Conservation (phyloP, 352 stramenopile species). For the Globisporangium abappressorium region DNA sequence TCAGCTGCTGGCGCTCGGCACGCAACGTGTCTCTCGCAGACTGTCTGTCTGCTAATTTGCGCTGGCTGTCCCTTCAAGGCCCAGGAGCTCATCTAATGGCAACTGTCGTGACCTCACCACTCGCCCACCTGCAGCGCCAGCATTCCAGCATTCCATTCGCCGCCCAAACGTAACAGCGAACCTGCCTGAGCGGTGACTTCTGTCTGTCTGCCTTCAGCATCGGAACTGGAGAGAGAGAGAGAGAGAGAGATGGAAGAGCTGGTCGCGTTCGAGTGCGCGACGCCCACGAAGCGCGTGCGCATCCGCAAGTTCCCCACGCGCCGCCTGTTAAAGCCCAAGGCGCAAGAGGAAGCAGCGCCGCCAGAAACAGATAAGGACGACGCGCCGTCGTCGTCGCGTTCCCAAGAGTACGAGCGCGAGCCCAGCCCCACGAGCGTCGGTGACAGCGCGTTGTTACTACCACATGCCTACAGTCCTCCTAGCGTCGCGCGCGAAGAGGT, state of each 20-base stretch:
- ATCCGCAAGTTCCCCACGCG: slow-evolving; percentile 13
- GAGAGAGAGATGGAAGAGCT: neutral
- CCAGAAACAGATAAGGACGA: neutral
- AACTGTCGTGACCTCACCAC: neutral
- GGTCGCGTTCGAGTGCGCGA: neutral
- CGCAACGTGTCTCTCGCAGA: slow-evolving; percentile 3
- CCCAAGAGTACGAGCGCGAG: neutral
- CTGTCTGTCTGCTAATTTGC: neutral
- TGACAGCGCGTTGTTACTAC: neutral
- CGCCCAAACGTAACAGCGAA: neutral
- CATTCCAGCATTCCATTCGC: neutral
- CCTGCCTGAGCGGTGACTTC: neutral
- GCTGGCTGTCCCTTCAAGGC: neutral
- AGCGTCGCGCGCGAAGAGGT: neutral
- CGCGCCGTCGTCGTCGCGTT: neutral
- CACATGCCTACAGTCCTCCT: neutral
- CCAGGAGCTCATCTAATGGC: neutral
- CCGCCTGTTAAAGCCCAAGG: neutral
- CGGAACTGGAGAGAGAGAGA: slow-evolving; percentile 2
- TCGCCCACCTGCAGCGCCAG: neutral
- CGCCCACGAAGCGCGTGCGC: slow-evolving; percentile 12
- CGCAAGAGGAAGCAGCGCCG: neutral
- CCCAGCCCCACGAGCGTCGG: neutral
- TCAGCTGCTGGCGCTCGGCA: neutral
- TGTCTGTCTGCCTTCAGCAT: neutral